These are phyloP conservation scores for Golubevia sp. DNA, from an alignment of 1,284 basidiomycete species.

Conservation along the genomic window DNA sequence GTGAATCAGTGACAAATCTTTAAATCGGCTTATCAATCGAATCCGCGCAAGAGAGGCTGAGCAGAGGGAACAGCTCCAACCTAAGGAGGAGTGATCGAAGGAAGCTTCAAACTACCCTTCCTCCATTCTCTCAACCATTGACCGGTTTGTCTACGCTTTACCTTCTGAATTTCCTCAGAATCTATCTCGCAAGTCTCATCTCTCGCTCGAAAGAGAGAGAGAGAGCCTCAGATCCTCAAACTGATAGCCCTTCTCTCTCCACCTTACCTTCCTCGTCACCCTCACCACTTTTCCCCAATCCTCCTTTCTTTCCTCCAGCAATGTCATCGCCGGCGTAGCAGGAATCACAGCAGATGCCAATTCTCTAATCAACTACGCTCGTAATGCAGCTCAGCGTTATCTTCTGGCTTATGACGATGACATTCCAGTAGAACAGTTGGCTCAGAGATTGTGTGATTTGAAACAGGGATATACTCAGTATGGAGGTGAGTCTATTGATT, in stretches of 20 bases:
- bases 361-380: conserved; percentile 92
- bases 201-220: too few relatives aligned
- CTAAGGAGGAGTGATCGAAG: too few relatives aligned
- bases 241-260: background rate
- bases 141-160: too few relatives aligned
- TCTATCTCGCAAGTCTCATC: too few relatives aligned
- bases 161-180: too few relatives aligned
- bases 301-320: conserved; percentile 66
- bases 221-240: too few relatives aligned
- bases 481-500: conserved; percentile 80
- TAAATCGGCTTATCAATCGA: too few relatives aligned
- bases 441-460: conserved; percentile 90
- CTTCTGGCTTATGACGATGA: conserved; percentile 91
- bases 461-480: conserved; percentile 99
- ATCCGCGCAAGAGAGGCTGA: too few relatives aligned
- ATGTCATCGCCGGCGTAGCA: conserved; percentile 91
- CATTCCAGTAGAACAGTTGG: conserved; percentile 94
- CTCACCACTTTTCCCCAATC: conserved; percentile 3
- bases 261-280: conserved; percentile 2
- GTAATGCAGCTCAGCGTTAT: conserved; percentile 86
- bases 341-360: conserved; percentile 97
- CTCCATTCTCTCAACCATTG: too few relatives aligned
- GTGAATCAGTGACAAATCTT: too few relatives aligned
- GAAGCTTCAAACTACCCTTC: background rate
- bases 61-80: too few relatives aligned